Evolutionary conservation across 2,329 filamentous ascomycete genomes (phyloP).

Genomic region (Fusarium oxysporum): DNA sequence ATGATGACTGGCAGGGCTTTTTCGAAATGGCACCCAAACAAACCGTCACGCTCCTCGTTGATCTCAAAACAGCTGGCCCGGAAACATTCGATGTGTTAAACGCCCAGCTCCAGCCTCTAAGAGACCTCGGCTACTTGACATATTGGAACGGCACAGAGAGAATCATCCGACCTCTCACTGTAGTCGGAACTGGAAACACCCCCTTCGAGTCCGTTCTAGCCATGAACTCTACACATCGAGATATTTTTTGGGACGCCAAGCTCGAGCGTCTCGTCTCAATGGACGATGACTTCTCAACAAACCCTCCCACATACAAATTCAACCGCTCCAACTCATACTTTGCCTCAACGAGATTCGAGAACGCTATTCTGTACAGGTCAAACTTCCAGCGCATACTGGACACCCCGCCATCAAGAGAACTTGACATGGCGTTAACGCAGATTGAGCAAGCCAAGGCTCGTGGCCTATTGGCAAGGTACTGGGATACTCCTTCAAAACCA

Average conservation of each 20-base stretch:
- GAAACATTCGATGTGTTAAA: background rate
- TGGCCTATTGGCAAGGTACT: conserved; percentile 9
- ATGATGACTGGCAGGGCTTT: background rate
- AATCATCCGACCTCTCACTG: conserved; percentile 3
- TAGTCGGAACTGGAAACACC: conserved; percentile 6
- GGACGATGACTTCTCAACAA: conserved; percentile 4
- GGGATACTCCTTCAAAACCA: conserved; percentile 8
- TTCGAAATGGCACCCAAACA: conserved; percentile 4
- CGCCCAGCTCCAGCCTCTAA: background rate
- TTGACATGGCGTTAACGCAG: conserved; percentile 8
- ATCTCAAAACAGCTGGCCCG: conserved; percentile 4
- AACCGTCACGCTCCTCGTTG: conserved; percentile 7
- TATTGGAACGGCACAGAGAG: conserved; percentile 22
- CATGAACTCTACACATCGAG: conserved; percentile 8
- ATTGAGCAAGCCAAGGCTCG: conserved; percentile 19
- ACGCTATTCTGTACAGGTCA: conserved; percentile 5
- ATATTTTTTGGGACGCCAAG: conserved; percentile 29
- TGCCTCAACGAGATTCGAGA: conserved; percentile 11
- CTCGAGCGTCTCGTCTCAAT: background rate
- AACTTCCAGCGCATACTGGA: background rate
- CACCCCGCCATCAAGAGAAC: background rate
- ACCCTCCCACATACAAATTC: conserved; percentile 1
- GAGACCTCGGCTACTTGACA: conserved; percentile 10
- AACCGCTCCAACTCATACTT: conserved; percentile 23
- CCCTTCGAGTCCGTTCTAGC: conserved; percentile 1